Percentiles rank a stretch among this genome's conserved stretches.
These are phyloP conservation scores for Nicotiana benthamiana DNA, from an alignment of 257 asterid species.

Conservation along the genomic window DNA sequence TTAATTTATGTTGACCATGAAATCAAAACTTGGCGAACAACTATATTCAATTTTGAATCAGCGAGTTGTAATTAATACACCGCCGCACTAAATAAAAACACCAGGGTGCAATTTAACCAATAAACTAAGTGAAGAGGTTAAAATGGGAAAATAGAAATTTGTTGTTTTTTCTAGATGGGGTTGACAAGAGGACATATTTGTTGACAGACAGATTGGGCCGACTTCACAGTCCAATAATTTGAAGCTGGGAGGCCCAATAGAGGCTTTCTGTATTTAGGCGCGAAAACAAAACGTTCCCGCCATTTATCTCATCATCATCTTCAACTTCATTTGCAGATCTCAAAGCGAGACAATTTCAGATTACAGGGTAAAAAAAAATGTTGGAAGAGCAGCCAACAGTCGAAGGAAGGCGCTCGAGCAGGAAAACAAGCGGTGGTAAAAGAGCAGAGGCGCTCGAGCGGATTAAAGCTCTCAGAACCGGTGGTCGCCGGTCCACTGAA, in stretches of 20 bases:
- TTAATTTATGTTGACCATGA: too few species aligned
- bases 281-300: conserved; percentile 26
- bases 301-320: background rate
- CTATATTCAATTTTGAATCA: too few species aligned
- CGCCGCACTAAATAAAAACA: too few species aligned
- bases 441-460: conserved; percentile 65
- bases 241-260: background rate
- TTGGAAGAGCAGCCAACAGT: conserved; percentile 54
- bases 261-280: conserved; percentile 18
- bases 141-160: too few species aligned
- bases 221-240: background rate
- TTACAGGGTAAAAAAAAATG: conserved; percentile 22
- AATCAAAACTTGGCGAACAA: too few species aligned
- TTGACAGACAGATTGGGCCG: background rate
- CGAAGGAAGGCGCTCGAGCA: conserved; percentile 52
- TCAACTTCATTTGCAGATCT: background rate
- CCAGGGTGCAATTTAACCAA: too few species aligned
- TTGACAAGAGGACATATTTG: too few species aligned
- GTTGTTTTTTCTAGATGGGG: too few species aligned
- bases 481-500: conserved; percentile 53
- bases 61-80: too few species aligned
- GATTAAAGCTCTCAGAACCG: conserved; percentile 56
- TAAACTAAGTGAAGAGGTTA: too few species aligned
- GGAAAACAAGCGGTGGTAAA: conserved; percentile 31
- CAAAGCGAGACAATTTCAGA: background rate